A percentile compares a stretch with the other conserved stretches of the same genome.
These are phyloP conservation scores for Schwanniomyces sp. DNA, from an alignment of 805 yeast species.

Conservation along the genomic window DNA sequence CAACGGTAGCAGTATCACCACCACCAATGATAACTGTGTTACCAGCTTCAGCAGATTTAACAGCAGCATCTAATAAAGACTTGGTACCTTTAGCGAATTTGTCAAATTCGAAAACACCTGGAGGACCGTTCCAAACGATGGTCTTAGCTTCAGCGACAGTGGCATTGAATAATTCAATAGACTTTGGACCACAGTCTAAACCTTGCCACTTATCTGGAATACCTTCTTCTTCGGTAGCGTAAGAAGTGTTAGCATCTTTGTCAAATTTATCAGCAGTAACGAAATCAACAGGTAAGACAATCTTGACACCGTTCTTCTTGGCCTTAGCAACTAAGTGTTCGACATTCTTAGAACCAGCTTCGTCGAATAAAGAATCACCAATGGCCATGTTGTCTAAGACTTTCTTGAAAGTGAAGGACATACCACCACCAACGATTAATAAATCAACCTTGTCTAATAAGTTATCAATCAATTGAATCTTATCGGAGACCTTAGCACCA, in stretches of 20 bases:
- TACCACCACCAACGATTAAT: constrained; percentile 98
- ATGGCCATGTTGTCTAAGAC: constrained; percentile 80
- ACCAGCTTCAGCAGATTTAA: constrained; percentile 81
- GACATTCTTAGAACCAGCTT: constrained; percentile 93
- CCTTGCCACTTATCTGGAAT: constrained; percentile 96
- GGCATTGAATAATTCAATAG: constrained; percentile 73
- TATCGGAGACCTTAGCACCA: constrained; percentile 99
- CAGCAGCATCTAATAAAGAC: constrained; percentile 84
- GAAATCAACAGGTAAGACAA: constrained; percentile 93
- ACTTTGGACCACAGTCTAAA: constrained; percentile 92
- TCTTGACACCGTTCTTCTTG: constrained; percentile 90
- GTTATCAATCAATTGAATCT: constrained; percentile 98
- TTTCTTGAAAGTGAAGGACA: constrained; percentile 99
- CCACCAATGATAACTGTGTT: constrained; percentile 96
- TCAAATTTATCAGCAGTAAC: constrained; percentile 93
- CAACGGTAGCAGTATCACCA: constrained; percentile 99
- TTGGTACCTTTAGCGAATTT: constrained; percentile 90
- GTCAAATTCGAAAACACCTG: constrained; percentile 99
- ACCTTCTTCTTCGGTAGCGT: constrained; percentile 87
- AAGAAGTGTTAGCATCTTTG: constrained; percentile 82
- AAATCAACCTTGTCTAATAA: constrained; percentile 92
- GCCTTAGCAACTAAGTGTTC: constrained; percentile 93
- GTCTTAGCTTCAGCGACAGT: constrained; percentile 94
- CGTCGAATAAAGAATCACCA: constrained; percentile 91
- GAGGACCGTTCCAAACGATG: constrained; percentile 99